phyloP scores from a whole-genome alignment of 257 asterid genomes.

The Jacaranda mimosifolia region DNA sequence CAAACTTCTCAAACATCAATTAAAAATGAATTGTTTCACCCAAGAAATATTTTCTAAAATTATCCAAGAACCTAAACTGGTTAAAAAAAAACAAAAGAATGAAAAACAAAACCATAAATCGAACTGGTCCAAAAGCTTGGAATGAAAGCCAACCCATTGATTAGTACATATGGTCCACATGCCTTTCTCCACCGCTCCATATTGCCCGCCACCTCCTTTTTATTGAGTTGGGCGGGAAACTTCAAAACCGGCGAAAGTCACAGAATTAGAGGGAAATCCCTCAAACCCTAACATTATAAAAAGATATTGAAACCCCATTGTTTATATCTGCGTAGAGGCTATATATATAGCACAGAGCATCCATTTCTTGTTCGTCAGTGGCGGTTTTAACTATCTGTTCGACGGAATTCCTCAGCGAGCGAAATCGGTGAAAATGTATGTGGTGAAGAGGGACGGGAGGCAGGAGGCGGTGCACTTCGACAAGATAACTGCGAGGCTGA shows the following conservation, averaged over 20 bases:
- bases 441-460: constrained; percentile 94
- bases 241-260: constrained; percentile 40
- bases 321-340: not conserved
- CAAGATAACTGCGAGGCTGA: constrained; percentile 91
- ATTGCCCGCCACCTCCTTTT: constrained; percentile 46
- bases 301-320: not conserved
- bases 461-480: constrained; percentile 94
- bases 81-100: not conserved
- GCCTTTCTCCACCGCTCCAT: constrained; percentile 38
- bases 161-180: constrained; percentile 36
- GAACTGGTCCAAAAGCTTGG: constrained; percentile 36
- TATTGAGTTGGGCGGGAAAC: constrained; percentile 60
- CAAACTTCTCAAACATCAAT: not conserved
- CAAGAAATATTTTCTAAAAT: not conserved
- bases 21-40: not conserved
- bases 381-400: constrained; percentile 42
- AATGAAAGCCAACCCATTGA: constrained; percentile 33
- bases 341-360: not conserved
- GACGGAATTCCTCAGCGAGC: constrained; percentile 49
- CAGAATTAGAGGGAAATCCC: constrained; percentile 52
- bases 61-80: not conserved
- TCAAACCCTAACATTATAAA: constrained; percentile 37
- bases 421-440: constrained; percentile 63
- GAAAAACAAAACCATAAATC: not conserved
- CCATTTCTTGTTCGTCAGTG: constrained; percentile 17